These are phyloP conservation scores for Talaromyces sp. DNA, from an alignment of 2,329 filamentous ascomycete genomes.

Conservation along the genomic window DNA sequence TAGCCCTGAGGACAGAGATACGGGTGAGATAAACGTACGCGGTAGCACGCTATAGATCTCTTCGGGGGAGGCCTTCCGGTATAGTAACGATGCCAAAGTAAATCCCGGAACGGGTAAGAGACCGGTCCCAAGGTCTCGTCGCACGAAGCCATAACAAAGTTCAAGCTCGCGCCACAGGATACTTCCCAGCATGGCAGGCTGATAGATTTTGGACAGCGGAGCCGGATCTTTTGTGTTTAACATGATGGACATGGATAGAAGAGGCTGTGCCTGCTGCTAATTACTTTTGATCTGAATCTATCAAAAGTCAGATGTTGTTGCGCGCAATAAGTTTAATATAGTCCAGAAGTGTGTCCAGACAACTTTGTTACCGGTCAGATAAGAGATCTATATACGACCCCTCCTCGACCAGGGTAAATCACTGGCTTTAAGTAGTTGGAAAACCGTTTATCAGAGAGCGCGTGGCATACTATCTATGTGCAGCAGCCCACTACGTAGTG, in stretches of 20 bases:
- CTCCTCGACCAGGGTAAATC: neutral
- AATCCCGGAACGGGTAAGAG: conserved; percentile 15
- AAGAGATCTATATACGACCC: neutral
- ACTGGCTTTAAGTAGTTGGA: neutral
- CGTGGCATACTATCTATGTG: neutral
- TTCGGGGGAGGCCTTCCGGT: conserved; percentile 11
- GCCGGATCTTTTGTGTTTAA: neutral
- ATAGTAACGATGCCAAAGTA: conserved; percentile 13
- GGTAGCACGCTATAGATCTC: conserved; percentile 14
- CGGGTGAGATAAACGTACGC: neutral
- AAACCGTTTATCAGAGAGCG: neutral
- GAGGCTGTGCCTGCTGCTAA: neutral
- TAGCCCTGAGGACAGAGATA: no score
- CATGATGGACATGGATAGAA: neutral
- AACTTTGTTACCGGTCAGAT: no score
- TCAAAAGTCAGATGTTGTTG: neutral
- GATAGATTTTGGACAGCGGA: neutral
- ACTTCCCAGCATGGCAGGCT: neutral
- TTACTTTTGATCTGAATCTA: neutral
- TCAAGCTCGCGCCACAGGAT: conserved; percentile 11
- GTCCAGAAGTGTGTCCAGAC: no score
- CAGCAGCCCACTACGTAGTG: neutral
- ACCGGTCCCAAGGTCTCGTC: conserved; percentile 14
- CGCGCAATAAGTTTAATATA: neutral
- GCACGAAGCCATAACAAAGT: conserved; percentile 17